phyloP scores from a whole-genome alignment of 495 filamentous ascomycete species.

The Rhypophila decipiens region DNA sequence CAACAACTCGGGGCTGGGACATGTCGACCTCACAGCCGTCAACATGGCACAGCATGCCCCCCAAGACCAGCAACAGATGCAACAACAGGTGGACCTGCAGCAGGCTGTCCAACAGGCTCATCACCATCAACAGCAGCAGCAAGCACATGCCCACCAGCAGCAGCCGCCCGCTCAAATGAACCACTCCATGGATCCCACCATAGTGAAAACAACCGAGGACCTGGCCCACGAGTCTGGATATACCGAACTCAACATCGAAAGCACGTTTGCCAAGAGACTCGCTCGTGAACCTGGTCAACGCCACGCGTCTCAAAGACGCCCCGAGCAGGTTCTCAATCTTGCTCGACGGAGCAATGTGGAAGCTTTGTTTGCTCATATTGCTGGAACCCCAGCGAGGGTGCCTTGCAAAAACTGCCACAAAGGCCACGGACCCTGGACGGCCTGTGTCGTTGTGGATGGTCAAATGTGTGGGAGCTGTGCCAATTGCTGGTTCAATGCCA shows the following conservation, averaged over 20 bases:
- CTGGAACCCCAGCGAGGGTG: conserved; percentile 33
- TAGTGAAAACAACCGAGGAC: conserved; percentile 32
- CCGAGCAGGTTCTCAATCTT: conserved; percentile 39
- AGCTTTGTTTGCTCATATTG: conserved; percentile 44
- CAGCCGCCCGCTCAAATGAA: conserved; percentile 18
- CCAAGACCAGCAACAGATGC: conserved; percentile 17
- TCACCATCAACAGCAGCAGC: conserved; percentile 19
- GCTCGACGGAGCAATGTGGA: conserved; percentile 44
- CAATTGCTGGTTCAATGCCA: conserved; percentile 49
- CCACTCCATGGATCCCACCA: conserved; percentile 21
- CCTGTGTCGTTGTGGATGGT: conserved; percentile 41
- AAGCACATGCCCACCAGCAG: conserved; percentile 7
- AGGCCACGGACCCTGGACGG: conserved; percentile 44
- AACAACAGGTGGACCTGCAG: conserved; percentile 2
- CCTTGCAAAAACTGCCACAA: conserved; percentile 49
- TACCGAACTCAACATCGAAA: conserved; percentile 35
- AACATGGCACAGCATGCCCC: conserved; percentile 17
- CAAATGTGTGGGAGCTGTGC: conserved; percentile 48
- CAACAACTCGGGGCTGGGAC: conserved; percentile 16
- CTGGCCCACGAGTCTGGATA: conserved; percentile 38
- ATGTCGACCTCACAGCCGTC: conserved; percentile 26
- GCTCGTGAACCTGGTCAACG: conserved; percentile 38
- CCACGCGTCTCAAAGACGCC: conserved; percentile 37
- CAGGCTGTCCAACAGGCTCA: conserved; percentile 10
- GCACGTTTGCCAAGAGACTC: conserved; percentile 40